Base-by-base conservation (phyloP, 2,329 filamentous ascomycete genomes). In the Diplodia seriata region DNA sequence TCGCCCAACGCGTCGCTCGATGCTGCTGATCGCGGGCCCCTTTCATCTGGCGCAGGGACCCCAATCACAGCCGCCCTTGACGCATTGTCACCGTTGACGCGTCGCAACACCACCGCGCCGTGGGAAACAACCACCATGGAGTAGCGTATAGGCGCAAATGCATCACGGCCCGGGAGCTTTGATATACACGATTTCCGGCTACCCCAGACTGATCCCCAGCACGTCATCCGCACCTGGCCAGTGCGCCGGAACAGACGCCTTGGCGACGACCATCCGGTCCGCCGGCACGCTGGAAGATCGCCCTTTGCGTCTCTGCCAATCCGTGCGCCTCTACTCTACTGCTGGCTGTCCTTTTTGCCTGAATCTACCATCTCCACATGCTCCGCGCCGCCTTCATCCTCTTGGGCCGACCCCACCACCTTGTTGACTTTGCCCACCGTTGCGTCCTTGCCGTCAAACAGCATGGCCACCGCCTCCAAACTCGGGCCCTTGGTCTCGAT, bases 401-500 rank as follows among this genome's bases (percentile, higher is more conserved):
- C 50, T 20, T 65, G 33, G 18, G 26, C 59, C 12, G 59, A 49
- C 7, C 6, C 62, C 11, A 47, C 62, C 62, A 63, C 59, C 47
- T 63, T 63, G 20, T 63, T 63, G 29, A 63, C 62, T 2, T 65
- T 51, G 15, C 62, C 62, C 33, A 65, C 62, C 36, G 50, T 65
- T 3, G 62, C 62, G 26, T 55, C 78, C 15, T 67, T 49, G 38
- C 73, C 71, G 51, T 75, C 72, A 56, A 75, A 75, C 18, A 75
- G 70, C 14, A 70, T 71, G 29, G 72, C 73, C 68, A 75, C 70
- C 33, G 73, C 73, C 57, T 74, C 73, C 4, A 74, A 68, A 20
- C 71, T 74, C 4, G 70, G 68, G 9, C 72, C 73, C 62, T 74
- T 74, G 6, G 73, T 74, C 57, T 74, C 73, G 8, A 73, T 70